Evolutionary conservation across 164 flowering plant species (phyloP), one percentile per base, ranked within the genome.

Genomic region (Vitis cinerea): DNA sequence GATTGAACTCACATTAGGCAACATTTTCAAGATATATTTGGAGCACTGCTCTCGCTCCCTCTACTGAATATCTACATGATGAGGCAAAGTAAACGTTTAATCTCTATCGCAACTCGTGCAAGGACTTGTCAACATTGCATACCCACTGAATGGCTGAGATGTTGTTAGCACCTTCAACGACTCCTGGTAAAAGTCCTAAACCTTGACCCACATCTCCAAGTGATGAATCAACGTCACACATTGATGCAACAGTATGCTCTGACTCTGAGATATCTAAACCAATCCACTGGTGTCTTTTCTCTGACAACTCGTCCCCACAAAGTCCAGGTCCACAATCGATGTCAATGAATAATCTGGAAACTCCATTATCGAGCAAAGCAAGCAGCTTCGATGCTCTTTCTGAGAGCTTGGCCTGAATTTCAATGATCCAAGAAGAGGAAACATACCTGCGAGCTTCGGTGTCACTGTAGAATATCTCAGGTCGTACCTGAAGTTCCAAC

Each of bases 81-180:
- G 97, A 91, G 50, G 84, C 89, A 80, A 93, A 93, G 81, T 93
- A 95, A 44, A 97, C 93, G 97, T 90, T 94, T 81, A 92, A 74
- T 83, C 97, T 88, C 72, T 86, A 68, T 63, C 88, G 85, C 58
- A 97, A 97, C 49, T 90, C 85, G 71, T 94, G 97, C 57, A 81
- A 87, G 50, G 97, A 82, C 77, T 88, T 94, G 81, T 94, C 98
- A 30, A 97, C 98, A 87, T 92, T 92, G 89, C 98, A 92, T 69
- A 94, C 70, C 98, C 98, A 94, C 97, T 92, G 99, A 74, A 93
- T 90, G 44, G 99, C 97, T 3, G 99, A 95, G 62, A 95, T 93
- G 78, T 98, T 95, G 69, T 93, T 91, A 53, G 97, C 97, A 44
- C 98, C 98, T 79, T 95, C 98, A 73, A 93, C 76, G 63, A 88